Base-by-base conservation (phyloP, 2,329 filamentous ascomycete species). In the Akanthomyces dipterigenus region DNA sequence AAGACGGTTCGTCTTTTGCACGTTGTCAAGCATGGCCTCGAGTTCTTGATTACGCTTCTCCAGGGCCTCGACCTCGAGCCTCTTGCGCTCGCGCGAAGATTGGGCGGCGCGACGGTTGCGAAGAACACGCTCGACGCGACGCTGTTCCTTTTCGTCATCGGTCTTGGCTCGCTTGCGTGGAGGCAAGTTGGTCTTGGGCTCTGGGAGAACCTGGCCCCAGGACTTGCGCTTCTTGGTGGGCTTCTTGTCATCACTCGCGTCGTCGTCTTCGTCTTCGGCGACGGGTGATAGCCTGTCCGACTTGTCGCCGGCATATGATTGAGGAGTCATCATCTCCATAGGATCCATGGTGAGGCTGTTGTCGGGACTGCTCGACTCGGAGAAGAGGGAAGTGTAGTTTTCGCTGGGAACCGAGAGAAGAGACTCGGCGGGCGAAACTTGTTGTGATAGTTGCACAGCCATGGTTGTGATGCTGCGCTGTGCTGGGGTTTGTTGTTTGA, bases 81-180 rank as follows among this genome's bases (percentile, higher is more conserved):
- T 86, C 82, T 97, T 96, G 63, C 93, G 89, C 76, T 99, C 95
- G 55, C 95, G 84, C 4, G 95, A 99, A 63, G 96, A 97, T 81
- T 98, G 95, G 45, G 95, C 95, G 50, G 95, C 95, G 63, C 93
- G 90, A 66, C 95, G 91, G 73, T 99, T 99, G 49, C 95, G 89
- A 69, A 98, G 91, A 66, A 99, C 95, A 64, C 95, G 91, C 80
- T 99, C 95, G 60, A 98, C 96, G 64, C 95, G 90, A 49, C 95
- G 89, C 76, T 99, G 95, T 77, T 98, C 95, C 79, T 99, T 99
- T 77, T 99, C 95, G 71, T 97, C 95, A 70, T 96, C 93, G 3
- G 95, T 99, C 84, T 98, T 99, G 69, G 95, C 95, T 64, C 95
- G 91, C 85, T 99, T 99, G 67, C 93, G 88, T 43, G 93, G 93